Evolutionary conservation across 257 asterid species (phyloP).

Genomic region (Fraxinus quadrangulata): DNA sequence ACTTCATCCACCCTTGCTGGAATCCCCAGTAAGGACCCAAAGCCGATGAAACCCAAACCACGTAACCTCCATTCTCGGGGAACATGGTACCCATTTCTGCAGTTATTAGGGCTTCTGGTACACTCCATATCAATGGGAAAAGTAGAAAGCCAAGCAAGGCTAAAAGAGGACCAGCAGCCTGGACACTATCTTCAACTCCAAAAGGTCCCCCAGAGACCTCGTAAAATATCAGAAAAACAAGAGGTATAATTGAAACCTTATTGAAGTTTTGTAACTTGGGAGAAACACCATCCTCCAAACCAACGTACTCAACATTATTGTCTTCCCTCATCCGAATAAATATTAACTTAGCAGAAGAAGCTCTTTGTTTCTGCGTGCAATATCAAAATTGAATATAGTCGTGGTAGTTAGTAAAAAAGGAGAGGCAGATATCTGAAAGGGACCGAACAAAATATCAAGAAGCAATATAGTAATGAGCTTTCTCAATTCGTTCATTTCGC

Average conservation of each 20-base stretch:
- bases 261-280: constrained; percentile 35
- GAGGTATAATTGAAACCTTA: constrained; percentile 51
- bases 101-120: constrained; percentile 57
- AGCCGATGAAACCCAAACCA: constrained; percentile 61
- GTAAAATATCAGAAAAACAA: constrained; percentile 53
- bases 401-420: background rate
- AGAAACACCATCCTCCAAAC: constrained; percentile 38
- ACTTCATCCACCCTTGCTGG: constrained; percentile 70
- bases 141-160: constrained; percentile 55
- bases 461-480: background rate
- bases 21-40: constrained; percentile 62
- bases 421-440: background rate
- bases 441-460: constrained; percentile 4
- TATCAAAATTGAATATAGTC: background rate
- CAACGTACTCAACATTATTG: constrained; percentile 32
- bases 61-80: constrained; percentile 62
- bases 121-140: constrained; percentile 58
- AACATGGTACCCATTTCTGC: constrained; percentile 61
- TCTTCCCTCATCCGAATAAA: constrained; percentile 35
- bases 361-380: constrained; percentile 36
- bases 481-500: background rate
- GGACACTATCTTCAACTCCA: constrained; percentile 62
- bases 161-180: constrained; percentile 61
- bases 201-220: constrained; percentile 69
- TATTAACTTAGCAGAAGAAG: constrained; percentile 28